Evolutionary conservation across 495 filamentous ascomycete species (phyloP).

Genomic region (Tuber microsphaerosporum): DNA sequence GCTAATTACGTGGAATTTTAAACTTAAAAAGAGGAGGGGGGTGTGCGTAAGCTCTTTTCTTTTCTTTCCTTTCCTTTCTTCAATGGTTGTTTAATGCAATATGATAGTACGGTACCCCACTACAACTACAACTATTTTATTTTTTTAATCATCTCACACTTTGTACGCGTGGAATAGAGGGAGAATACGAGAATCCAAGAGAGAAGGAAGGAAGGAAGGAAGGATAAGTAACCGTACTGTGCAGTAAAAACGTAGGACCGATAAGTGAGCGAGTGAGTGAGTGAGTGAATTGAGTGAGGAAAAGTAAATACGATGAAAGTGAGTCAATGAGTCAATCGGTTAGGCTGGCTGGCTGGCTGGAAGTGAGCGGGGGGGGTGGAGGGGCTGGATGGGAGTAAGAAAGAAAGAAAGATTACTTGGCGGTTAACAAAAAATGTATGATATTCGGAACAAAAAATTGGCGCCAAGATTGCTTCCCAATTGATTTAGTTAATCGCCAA

Average conservation of each 20-base stretch:
- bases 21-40: neutral
- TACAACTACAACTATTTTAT: neutral
- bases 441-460: too few species aligned
- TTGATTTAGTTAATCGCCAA: too few species aligned
- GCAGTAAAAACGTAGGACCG: neutral
- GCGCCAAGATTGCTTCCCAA: too few species aligned
- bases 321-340: neutral
- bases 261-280: neutral
- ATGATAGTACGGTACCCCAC: neutral
- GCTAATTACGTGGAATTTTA: conserved; percentile 4
- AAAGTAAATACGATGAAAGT: neutral
- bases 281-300: neutral
- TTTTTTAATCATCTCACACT: neutral
- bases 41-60: neutral
- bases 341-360: neutral
- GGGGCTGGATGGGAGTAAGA: too few species aligned
- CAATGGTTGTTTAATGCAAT: neutral
- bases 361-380: too few species aligned
- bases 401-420: too few species aligned
- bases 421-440: too few species aligned
- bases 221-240: neutral
- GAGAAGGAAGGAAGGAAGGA: too few species aligned
- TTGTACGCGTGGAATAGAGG: neutral
- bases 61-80: neutral
- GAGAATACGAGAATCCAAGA: neutral